A percentile compares a stretch with the other conserved stretches of the same genome.
These are phyloP conservation scores for Monascus ruber DNA, from an alignment of 2,329 filamentous ascomycete genomes.

Conservation along the genomic window DNA sequence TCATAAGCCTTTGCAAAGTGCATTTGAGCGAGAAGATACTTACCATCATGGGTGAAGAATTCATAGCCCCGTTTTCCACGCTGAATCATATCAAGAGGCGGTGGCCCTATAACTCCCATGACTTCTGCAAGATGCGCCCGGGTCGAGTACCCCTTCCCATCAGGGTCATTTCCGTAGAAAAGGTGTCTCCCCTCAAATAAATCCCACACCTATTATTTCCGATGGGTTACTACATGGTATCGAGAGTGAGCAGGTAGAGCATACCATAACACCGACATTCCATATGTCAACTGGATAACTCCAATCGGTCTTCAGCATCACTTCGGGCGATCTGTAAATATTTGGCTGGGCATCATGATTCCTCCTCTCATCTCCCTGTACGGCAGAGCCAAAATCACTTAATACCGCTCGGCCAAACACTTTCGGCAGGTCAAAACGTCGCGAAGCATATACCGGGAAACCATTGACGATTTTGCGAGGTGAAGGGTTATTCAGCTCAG, in stretches of 20 bases:
- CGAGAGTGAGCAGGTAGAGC: slow-evolving; percentile 6
- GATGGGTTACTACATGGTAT: slow-evolving; percentile 2
- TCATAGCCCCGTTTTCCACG: slow-evolving; percentile 22
- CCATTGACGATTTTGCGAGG: slow-evolving; percentile 24
- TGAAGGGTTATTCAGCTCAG: slow-evolving; percentile 25
- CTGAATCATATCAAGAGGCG: slow-evolving; percentile 26
- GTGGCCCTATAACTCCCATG: slow-evolving; percentile 32
- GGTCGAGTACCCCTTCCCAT: slow-evolving; percentile 23
- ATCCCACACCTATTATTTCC: slow-evolving; percentile 33
- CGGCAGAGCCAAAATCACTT: slow-evolving; percentile 28
- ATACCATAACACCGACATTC: slow-evolving; percentile 40
- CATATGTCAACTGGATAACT: slow-evolving; percentile 40
- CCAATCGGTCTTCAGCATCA: slow-evolving; percentile 38
- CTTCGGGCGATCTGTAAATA: slow-evolving; percentile 27
- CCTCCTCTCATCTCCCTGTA: slow-evolving; percentile 24
- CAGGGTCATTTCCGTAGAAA: slow-evolving; percentile 31
- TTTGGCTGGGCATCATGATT: slow-evolving; percentile 35
- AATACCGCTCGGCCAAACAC: slow-evolving; percentile 22
- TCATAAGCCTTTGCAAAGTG: slow-evolving; percentile 3
- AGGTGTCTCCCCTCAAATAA: slow-evolving; percentile 35
- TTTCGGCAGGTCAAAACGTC: slow-evolving; percentile 21
- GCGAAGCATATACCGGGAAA: slow-evolving; percentile 24
- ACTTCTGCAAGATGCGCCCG: slow-evolving; percentile 38
- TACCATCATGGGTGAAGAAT: slow-evolving; percentile 33
- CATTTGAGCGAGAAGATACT: slow-evolving; percentile 3